Conservation (phyloP, 306 rosid genomes). For the Cicer bijugum region DNA sequence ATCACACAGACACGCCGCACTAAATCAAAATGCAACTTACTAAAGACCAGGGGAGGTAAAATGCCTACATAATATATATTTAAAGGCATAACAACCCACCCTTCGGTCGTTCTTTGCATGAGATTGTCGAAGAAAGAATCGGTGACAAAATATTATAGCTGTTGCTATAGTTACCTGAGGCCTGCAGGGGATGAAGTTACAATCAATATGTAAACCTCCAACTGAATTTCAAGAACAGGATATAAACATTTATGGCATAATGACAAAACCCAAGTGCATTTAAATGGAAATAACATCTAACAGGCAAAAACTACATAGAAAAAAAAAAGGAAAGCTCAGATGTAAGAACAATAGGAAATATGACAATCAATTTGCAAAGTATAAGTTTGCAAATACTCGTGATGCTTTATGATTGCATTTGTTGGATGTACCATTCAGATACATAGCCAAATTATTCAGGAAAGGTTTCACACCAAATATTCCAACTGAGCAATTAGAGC, state of each 20-base stretch:
- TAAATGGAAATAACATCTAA: conserved; percentile 20
- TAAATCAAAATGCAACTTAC: conserved; percentile 8
- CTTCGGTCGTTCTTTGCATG: conserved; percentile 58
- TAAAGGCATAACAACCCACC: conserved; percentile 52
- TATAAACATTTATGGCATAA: conserved; percentile 34
- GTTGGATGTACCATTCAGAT: conserved; percentile 18
- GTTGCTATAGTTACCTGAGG: conserved; percentile 66
- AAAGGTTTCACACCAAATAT: conserved; percentile 34
- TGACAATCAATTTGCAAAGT: conserved; percentile 9
- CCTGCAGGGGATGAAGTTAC: conserved; percentile 51
- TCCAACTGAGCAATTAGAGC: conserved; percentile 5
- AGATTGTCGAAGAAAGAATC: conserved; percentile 62
- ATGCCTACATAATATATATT: conserved; percentile 50
- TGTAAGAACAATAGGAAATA: conserved; percentile 19
- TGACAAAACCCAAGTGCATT: conserved; percentile 24
- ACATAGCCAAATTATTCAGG: neutral
- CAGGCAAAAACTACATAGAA: conserved; percentile 5
- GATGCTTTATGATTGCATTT: conserved; percentile 31
- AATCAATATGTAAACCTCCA: conserved; percentile 40
- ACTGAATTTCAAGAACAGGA: conserved; percentile 22
- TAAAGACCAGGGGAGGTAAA: conserved; percentile 39
- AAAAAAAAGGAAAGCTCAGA: neutral
- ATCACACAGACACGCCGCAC: conserved; percentile 29
- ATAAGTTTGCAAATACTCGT: neutral
- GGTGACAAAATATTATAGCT: conserved; percentile 62